Evolutionary conservation across 139 green algal species (phyloP), one percentile per base, ranked within the genome.

Genomic region (Parachlorella kessleri): DNA sequence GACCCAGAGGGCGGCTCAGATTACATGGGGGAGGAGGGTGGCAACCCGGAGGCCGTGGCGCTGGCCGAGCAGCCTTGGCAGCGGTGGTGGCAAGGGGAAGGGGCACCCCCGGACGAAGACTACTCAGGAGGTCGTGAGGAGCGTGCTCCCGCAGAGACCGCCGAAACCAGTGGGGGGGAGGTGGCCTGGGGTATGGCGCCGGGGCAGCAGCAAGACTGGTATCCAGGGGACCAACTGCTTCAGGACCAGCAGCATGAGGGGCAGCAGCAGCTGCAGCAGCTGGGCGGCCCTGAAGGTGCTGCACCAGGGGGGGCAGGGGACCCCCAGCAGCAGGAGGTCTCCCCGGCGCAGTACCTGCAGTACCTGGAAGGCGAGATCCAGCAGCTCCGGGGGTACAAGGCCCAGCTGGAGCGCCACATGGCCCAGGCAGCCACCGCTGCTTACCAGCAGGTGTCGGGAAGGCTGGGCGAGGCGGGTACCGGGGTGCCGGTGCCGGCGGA

Each of bases 401-500:
- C 40, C 36, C 64, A 72, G 32, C 73, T 86, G 73, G 39, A 36
- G 59, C 35, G 37, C 39, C 65, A 63, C 40, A 28, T 42, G 68
- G 65, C 54, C 18, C 55, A 35, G 10, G 82, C 77, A 9, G 82
- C 79, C 6, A 48, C 82, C 6, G 32, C 72, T 1, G 74, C 64
- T n/a, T 78, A 74, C 39, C 68, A 73, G 32, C 35, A 41, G 14
- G 32, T 75, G 18, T 55, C 53, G 1, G 30, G 65, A 32, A 26
- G n/a, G 55, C 72, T 70, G 39, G 69, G 55, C 21, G 18, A 3
- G 1, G 55, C 66, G 42, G 5, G n/a, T 37, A 68, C 63, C 2
- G 76, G 55, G 2, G 73, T 75, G 24, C 74, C 83, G 30, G 59
- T 88, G 72, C 80, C 80, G 21, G 32, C 67, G 18, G 76, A 84